Base-by-base conservation (phyloP, 495 filamentous ascomycete genomes). In the Parathielavia hyrcaniae region DNA sequence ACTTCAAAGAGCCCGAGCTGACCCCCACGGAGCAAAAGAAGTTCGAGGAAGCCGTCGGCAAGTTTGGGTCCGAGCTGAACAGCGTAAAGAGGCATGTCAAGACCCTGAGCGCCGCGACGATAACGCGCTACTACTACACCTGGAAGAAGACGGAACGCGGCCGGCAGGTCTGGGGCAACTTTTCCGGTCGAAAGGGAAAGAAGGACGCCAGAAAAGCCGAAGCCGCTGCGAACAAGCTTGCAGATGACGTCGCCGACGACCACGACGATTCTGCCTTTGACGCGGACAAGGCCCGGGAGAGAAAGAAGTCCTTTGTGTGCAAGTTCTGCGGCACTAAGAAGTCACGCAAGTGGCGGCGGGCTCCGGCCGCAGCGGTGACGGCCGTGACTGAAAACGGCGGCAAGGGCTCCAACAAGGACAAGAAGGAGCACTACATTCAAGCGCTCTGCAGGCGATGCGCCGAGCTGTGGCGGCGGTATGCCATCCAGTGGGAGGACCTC, bases 201-300 rank as follows among this genome's bases (percentile, higher is more conserved):
- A 96, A 95, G 68, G 87, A 93, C 65, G 86, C 75, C 45, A 83
- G 80, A 59, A 78, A 81, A 55, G 84, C 84, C 19, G 81, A 83
- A 58, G 77, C 78, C 7, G 81, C 80, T 34, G 78, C 85, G 45
- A 81, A 84, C 9, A 90, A 90, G 66, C 73, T 97, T 20, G 81
- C 91, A 52, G 91, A 97, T 58, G 91, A 97, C 66, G 86, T 97
- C 57, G 91, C 95, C 20, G 87, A 97, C 68, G 89, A 92, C 54
- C 79, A 86, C 22, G 93, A 99, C 60, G 93, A 99, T 70, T 99
- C 93, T 7, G 92, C 95, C 9, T 99, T 97, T 61, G 95, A 97
- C 66, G 86, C 84, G 48, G 86, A 86, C 12, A 99, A 97, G 75
- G 92, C 92, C 1, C 70, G 71, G 4, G 76, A 81, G 26, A 83